phyloP scores from a whole-genome alignment of 2,329 filamentous ascomycete species.

The Monilinia vaccinii-corymbosi region DNA sequence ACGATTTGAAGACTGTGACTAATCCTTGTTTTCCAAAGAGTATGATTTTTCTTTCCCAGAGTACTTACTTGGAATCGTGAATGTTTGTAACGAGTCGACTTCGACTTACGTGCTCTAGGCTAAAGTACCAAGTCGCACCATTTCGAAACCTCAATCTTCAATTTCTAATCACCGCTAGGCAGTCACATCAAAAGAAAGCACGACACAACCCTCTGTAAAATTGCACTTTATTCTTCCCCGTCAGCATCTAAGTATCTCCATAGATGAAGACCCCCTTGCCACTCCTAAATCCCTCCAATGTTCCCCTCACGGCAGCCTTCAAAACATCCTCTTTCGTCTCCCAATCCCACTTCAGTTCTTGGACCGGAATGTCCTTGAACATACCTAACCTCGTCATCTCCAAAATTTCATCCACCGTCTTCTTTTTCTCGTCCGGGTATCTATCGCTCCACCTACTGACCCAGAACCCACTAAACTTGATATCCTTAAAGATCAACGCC shows the following conservation, averaged over 20 bases:
- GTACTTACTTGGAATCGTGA: neutral
- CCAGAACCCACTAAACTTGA: slow-evolving; percentile 91
- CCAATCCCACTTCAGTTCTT: slow-evolving; percentile 75
- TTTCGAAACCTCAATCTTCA: neutral
- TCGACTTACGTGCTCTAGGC: neutral
- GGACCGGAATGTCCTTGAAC: slow-evolving; percentile 77
- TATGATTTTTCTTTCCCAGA: neutral
- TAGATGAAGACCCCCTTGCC: slow-evolving; percentile 92
- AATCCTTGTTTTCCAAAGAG: no score
- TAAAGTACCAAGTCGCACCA: neutral
- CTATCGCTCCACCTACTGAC: slow-evolving; percentile 79
- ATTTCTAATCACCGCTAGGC: neutral
- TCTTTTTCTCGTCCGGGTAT: slow-evolving; percentile 63
- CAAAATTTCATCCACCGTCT: slow-evolving; percentile 78
- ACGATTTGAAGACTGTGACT: no score
- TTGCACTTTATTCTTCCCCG: neutral
- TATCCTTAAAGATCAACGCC: slow-evolving; percentile 85
- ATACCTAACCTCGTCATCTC: slow-evolving; percentile 63
- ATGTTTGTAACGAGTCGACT: neutral
- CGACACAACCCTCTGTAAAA: neutral
- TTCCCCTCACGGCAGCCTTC: slow-evolving; percentile 68
- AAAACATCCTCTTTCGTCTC: slow-evolving; percentile 64
- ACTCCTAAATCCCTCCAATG: slow-evolving; percentile 71
- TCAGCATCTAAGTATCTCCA: slow-evolving; percentile 36
- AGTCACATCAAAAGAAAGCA: neutral